These are phyloP conservation scores for Eragrostis curvula DNA, from an alignment of 176 grass and related monocot genomes.

Conservation along the genomic window DNA sequence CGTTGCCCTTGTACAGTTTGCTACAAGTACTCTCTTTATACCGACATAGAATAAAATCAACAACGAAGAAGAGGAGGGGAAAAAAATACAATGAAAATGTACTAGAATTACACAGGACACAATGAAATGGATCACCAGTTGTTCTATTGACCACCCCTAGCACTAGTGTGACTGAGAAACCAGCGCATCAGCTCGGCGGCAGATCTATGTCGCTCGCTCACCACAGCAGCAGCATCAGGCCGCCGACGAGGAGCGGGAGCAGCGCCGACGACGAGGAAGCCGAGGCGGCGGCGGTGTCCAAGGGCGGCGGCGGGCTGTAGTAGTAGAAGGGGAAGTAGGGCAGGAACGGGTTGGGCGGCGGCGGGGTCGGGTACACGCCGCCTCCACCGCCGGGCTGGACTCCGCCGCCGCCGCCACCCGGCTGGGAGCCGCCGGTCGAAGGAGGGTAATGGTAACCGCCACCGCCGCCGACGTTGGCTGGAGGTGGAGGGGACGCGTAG, in stretches of 20 bases:
- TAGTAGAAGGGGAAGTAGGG: constrained; percentile 99
- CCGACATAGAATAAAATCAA: constrained; percentile 2
- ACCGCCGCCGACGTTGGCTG: constrained; percentile 2
- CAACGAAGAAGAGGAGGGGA: neutral
- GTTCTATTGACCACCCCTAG: neutral
- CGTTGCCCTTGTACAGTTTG: constrained; percentile 17
- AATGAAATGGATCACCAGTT: neutral
- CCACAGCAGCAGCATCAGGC: constrained; percentile 26
- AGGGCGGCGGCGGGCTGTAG: constrained; percentile 77
- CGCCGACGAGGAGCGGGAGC: constrained; percentile 1
- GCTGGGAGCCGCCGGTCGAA: constrained; percentile 1
- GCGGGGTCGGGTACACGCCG: constrained; percentile 56
- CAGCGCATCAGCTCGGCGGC: neutral
- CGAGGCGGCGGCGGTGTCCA: neutral
- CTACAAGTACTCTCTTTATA: constrained; percentile 8
- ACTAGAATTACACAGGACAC: constrained; percentile 13
- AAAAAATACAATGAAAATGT: constrained; percentile 23
- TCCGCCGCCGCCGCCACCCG: neutral
- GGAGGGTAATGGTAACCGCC: constrained; percentile 43
- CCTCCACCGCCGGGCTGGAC: constrained; percentile 10
- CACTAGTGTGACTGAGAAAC: neutral
- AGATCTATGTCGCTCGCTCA: constrained; percentile 39
- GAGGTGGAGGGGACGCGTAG: constrained; percentile 52
- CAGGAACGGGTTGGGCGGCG: constrained; percentile 93
- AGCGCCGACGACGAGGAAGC: neutral